Base-by-base conservation (phyloP, 306 rosid genomes). In the Astragalus membranaceus region DNA sequence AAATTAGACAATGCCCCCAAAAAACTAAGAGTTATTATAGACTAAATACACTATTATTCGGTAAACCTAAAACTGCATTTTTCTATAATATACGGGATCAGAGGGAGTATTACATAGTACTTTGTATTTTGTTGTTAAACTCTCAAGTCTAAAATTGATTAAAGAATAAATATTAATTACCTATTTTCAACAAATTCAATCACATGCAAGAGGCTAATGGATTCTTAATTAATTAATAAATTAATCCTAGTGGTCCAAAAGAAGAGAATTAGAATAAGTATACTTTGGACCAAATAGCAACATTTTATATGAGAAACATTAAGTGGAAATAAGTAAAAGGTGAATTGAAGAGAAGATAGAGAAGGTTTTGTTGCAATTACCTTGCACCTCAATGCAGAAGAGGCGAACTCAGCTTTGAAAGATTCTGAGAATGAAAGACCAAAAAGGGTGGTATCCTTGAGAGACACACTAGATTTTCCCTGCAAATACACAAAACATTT, bases 381-480 rank as follows among this genome's bases (percentile, higher is more conserved):
- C 99, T 90, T 90, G 85, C 84, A 80, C 75, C 92, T 86, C 61
- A 95, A 69, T 52, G 91, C 81, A 80, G 87, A 85, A 62, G 91
- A 87, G 80, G 61, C 59, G 85, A 87, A 86, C 15, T 89, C 96
- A 61, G 87, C 80, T 80, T 79, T 94, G 80, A 76, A 61, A 60
- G 88, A 72, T 33, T 88, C 96, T n/a, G 96, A 75, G 52, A 95
- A 75, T 41, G 95, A 75, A 68, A 86, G 82, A 48, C 99, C 99
- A 68, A 95, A 91, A 3, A 95, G 66, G 11, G 84, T 73, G 5
- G 97, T 87, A 16, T 94, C 97, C 87, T 80, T 94, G 43, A 84
- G 79, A 72, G 81, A 90, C 0, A 76, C 83, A 78, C 85, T 16
- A 13, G 56, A 39, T 70, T 89, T 95, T 14, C 91, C 92, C 99